Conservation (phyloP, 352 stramenopile genomes). For the Globisporangium paddicum region DNA sequence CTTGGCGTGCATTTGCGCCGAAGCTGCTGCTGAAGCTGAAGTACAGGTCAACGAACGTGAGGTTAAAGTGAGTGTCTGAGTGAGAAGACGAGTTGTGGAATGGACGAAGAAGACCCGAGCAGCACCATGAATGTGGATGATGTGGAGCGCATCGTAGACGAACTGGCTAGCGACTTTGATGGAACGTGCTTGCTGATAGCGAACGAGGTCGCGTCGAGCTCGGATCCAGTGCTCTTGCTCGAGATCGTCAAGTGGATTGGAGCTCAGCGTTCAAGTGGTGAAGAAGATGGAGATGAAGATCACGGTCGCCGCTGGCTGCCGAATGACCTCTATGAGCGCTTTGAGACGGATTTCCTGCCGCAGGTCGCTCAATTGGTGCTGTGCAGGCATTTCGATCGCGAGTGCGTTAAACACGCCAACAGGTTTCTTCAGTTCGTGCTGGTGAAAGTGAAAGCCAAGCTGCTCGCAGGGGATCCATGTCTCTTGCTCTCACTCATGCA, state of each 20-base stretch:
- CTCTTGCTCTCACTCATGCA: constrained; percentile 42
- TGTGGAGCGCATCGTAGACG: constrained; percentile 22
- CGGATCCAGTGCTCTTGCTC: constrained; percentile 28
- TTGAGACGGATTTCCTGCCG: constrained; percentile 51
- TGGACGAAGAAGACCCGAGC: constrained; percentile 11
- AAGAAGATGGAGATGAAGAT: background rate
- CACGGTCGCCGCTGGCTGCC: constrained; percentile 17
- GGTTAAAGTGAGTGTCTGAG: background rate
- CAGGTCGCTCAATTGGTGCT: constrained; percentile 57
- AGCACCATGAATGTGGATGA: constrained; percentile 6
- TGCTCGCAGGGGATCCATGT: constrained; percentile 32
- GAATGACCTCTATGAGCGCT: constrained; percentile 23
- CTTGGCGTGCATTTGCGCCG: background rate
- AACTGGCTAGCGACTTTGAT: constrained; percentile 53
- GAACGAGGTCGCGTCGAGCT: constrained; percentile 27
- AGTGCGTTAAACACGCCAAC: constrained; percentile 29
- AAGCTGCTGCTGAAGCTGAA: background rate
- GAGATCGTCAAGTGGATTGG: constrained; percentile 20
- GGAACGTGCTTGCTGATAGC: constrained; percentile 33
- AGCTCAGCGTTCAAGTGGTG: background rate
- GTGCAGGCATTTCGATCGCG: constrained; percentile 20
- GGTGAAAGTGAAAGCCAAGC: constrained; percentile 15
- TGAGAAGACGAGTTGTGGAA: background rate
- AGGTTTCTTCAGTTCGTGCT: constrained; percentile 53
- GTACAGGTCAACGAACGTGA: background rate